Base-by-base conservation (phyloP, 306 rosid genomes). In the Oemleria cerasiformis region DNA sequence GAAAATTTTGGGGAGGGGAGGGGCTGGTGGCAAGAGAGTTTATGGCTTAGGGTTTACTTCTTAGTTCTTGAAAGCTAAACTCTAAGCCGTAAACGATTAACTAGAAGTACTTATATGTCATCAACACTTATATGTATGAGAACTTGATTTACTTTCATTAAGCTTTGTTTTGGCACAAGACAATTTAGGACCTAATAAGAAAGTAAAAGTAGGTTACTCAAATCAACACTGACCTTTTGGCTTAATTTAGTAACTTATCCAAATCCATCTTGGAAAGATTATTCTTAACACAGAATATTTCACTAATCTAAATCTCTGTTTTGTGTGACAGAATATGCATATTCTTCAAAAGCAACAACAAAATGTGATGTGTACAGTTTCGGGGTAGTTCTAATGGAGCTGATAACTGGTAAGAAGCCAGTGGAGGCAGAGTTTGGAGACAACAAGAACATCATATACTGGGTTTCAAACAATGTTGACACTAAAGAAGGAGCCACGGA, bases 311-410 rank as follows among this genome's bases (percentile, higher is more conserved):
- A n/a, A 51, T 51, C 23, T 51, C 8, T 51, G 23, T n/a, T 51
- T n/a, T 51, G 17, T 73, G 79, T 44, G 50, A 74, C 91, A 94
- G 99, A 95, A 82, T 91, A 86, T 76, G 99, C 99, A 67, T 95
- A 87, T 84, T 91, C 96, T n/a, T 60, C 99, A 4, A 89, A 91
- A 77, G 90, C 99, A 5, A 91, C 97, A 5, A 86, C 95, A 45
- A 95, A 95, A 82, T 88, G 99, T 48, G 99, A 95, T 73, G 97
- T 95, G 6, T 95, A 95, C 77, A 95, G 99, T 63, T 95, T 83
- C 61, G 99, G 99, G 25, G 97, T 95, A 73, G 92, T 95, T 64
- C 67, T 95, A 20, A 88, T 91, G 99, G 99, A 95, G 60, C 73
- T 95, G 50, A 79, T 95, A 78, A 95, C 97, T 2, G 99, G 99